phyloP scores from a whole-genome alignment of 805 yeast genomes.

The Teunomyces gatunensis region DNA sequence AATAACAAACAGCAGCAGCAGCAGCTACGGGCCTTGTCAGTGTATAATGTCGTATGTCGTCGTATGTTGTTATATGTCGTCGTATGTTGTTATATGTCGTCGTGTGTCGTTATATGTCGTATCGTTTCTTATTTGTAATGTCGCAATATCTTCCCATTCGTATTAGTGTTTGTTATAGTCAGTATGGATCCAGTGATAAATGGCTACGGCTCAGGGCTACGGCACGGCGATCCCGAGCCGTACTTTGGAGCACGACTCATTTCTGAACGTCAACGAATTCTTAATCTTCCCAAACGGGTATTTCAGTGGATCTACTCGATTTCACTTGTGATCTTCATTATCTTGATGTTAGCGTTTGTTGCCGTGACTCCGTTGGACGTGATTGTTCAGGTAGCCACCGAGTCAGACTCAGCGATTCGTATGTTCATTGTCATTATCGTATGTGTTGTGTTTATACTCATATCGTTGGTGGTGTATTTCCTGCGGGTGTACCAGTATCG shows the following conservation, averaged over 20 bases:
- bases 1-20: too few species aligned
- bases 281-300: conserved; percentile 17
- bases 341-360: conserved; percentile 49
- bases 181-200: background rate
- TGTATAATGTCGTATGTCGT: too few species aligned
- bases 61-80: too few species aligned
- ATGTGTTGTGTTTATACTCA: conserved; percentile 56
- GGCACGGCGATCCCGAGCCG: background rate
- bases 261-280: conserved; percentile 3
- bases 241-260: conserved; percentile 2
- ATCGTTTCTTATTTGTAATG: too few species aligned
- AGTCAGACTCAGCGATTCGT: conserved; percentile 66
- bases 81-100: too few species aligned
- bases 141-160: too few species aligned
- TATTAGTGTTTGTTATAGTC: background rate
- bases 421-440: conserved; percentile 78
- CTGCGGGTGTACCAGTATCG: conserved; percentile 58
- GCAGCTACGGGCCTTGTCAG: too few species aligned
- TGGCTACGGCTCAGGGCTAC: background rate
- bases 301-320: conserved; percentile 45
- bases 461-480: conserved; percentile 50
- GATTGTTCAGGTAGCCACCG: conserved; percentile 53
- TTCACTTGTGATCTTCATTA: conserved; percentile 39
- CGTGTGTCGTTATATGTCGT: too few species aligned
- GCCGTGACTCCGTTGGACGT: conserved; percentile 80